Base-by-base conservation (phyloP, 2,329 filamentous ascomycete genomes). In the Didymosphaeria variabile region DNA sequence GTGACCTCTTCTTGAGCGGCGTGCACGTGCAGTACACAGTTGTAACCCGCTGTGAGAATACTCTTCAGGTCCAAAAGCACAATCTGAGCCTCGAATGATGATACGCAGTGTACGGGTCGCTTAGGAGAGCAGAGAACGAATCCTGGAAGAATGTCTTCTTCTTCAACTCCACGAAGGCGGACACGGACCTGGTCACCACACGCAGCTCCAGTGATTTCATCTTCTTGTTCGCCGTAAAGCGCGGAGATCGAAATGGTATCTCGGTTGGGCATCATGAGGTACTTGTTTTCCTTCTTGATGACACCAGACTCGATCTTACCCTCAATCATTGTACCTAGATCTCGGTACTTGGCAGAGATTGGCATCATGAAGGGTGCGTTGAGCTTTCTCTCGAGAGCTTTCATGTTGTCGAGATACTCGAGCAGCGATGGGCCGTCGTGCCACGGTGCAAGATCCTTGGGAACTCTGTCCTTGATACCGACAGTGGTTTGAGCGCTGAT, bases 291-390 rank as follows among this genome's bases (percentile, higher is more conserved):
- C 86, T 98, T 98, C 85, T 95, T 95, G 79, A 97, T 85, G 50
- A 97, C 91, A 77, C 93, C 94, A 19, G 94, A 91, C 80, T 99
- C 95, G 67, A 99, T 91, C 85, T 97, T 97, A 68, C 95, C 95
- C 50, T 99, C 96, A 45, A 97, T 88, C 87, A 99, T 93, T 64
- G 95, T 99, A 72, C 95, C 95, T 86, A 99, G 90, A 77, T 99
- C 96, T 72, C 91, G 88, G 84, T 98, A 99, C 82, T 99, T 99
- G 80, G 92, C 93, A 66, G 91, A 92, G 67, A 99, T 86, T 9
- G 95, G 92, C 94, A 99, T 97, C 95, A 99, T 98, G 86, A 99
- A 98, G 10, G 95, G 94, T 1, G 95, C 95, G 72, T 97, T 97
- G 72, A 97, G 82, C 84, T 98, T 99, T 72, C 95, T 92, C 79